Evolutionary conservation across 169 alveolate genomes (phyloP).

Genomic region (Cystoisospora suis): DNA sequence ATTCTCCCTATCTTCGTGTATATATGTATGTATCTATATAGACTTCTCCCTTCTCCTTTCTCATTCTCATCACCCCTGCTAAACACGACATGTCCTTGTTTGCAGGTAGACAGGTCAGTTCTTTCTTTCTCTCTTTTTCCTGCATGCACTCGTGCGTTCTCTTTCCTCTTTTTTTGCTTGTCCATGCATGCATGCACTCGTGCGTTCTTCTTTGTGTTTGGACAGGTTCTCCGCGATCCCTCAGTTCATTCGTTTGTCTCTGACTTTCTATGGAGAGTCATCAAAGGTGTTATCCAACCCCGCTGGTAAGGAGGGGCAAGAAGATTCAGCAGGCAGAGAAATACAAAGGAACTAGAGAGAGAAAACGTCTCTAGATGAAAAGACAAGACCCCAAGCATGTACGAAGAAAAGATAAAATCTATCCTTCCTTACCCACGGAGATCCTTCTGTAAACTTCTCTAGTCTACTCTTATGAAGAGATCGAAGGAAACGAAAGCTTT

Average conservation of each 20-base stretch:
- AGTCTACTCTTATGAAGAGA: not conserved
- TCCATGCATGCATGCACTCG: too few species aligned
- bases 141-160: too few species aligned
- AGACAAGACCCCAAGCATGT: not conserved
- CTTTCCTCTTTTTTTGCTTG: too few species aligned
- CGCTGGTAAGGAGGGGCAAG: not conserved
- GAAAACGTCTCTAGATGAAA: not conserved
- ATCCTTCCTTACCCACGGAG: not conserved
- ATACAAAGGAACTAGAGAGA: not conserved
- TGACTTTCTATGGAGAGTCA: not conserved
- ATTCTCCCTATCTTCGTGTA: too few species aligned
- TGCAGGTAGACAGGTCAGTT: too few species aligned
- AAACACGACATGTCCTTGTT: too few species aligned
- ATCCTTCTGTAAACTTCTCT: not conserved
- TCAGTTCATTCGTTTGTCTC: not conserved
- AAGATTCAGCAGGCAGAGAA: not conserved
- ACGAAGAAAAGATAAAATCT: not conserved
- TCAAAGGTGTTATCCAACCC: slow-evolving; percentile 10
- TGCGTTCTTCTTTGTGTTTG: too few species aligned
- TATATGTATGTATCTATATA: too few species aligned
- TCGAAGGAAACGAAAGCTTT: not conserved
- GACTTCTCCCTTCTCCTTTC: too few species aligned
- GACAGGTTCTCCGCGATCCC: slow-evolving; percentile 14
- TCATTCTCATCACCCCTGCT: too few species aligned
- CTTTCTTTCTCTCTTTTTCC: too few species aligned